Evolutionary conservation across 768 basidiomycete species (phyloP).

Genomic region (Gymnopilus dilepis): DNA sequence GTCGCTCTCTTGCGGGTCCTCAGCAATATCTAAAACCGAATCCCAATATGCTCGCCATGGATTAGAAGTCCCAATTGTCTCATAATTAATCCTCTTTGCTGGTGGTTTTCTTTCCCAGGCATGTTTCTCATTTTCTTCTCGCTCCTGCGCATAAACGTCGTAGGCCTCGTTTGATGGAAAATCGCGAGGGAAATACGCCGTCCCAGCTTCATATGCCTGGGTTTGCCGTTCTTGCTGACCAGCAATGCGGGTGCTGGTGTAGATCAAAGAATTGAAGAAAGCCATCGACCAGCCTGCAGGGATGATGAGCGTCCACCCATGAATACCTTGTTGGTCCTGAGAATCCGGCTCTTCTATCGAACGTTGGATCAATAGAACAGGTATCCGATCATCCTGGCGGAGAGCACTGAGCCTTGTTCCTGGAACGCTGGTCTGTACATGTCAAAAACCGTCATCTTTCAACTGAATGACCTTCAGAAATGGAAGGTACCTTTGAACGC

Average conservation of each 20-base stretch:
- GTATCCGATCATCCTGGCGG: conserved; percentile 82
- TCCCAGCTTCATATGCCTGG: conserved; percentile 84
- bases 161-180: conserved; percentile 67
- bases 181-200: conserved; percentile 80
- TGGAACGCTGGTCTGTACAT: conserved; percentile 74
- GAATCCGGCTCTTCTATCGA: conserved; percentile 52
- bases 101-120: conserved; percentile 85
- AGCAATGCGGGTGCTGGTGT: conserved; percentile 83
- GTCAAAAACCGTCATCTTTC: background rate
- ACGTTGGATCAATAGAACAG: conserved; percentile 82
- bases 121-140: conserved; percentile 57
- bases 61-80: conserved; percentile 63
- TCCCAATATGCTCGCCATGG: conserved; percentile 85
- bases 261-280: conserved; percentile 81
- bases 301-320: conserved; percentile 88
- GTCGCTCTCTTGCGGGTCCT: conserved; percentile 20
- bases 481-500: conserved; percentile 62
- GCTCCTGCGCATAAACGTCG: conserved; percentile 48
- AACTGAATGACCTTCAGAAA: background rate
- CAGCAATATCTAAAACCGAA: conserved; percentile 59
- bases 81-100: conserved; percentile 82
- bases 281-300: conserved; percentile 93
- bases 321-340: conserved; percentile 50
- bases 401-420: conserved; percentile 72
- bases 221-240: conserved; percentile 85